Evolutionary conservation across 1,284 basidiomycete genomes (phyloP).

Genomic region (Anthracocystis walkeri): DNA sequence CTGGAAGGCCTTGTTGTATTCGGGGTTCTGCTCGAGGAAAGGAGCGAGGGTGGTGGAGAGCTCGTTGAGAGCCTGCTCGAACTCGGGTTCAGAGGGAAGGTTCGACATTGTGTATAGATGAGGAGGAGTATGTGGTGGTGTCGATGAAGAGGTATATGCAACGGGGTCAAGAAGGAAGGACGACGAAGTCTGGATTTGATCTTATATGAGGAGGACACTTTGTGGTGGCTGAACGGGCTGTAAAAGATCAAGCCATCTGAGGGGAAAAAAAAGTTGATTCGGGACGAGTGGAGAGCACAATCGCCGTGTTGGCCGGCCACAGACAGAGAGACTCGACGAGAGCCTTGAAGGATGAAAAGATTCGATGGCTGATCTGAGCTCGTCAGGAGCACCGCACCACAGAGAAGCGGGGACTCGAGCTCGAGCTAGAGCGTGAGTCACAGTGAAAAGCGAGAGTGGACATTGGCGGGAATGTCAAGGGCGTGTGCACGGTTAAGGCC

Average conservation of each 20-base stretch:
- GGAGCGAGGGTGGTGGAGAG: constrained; percentile 77
- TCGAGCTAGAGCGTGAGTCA: not conserved
- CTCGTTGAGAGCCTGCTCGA: constrained; percentile 78
- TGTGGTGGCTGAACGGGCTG: too few species aligned
- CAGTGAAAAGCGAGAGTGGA: constrained; percentile 3
- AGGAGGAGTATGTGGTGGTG: not conserved
- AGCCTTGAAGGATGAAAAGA: too few species aligned
- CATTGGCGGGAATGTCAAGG: constrained; percentile 8
- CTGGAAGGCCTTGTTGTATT: constrained; percentile 79
- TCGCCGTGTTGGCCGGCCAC: too few species aligned
- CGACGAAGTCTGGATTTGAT: not conserved
- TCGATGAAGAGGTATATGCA: not conserved
- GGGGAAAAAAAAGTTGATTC: too few species aligned
- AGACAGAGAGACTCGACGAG: too few species aligned
- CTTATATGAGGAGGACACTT: not conserved
- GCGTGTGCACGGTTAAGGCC: constrained; percentile 3
- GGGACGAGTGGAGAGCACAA: too few species aligned
- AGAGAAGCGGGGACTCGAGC: constrained; percentile 1
- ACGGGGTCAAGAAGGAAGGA: not conserved
- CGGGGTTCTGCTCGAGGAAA: constrained; percentile 79
- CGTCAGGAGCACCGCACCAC: not conserved
- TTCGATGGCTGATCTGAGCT: not conserved
- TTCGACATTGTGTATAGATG: constrained; percentile 37
- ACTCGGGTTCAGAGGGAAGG: constrained; percentile 74
- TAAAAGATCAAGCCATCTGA: too few species aligned